These are phyloP conservation scores for Penicillium malachiteum DNA, from an alignment of 495 filamentous ascomycete species.

Conservation along the genomic window DNA sequence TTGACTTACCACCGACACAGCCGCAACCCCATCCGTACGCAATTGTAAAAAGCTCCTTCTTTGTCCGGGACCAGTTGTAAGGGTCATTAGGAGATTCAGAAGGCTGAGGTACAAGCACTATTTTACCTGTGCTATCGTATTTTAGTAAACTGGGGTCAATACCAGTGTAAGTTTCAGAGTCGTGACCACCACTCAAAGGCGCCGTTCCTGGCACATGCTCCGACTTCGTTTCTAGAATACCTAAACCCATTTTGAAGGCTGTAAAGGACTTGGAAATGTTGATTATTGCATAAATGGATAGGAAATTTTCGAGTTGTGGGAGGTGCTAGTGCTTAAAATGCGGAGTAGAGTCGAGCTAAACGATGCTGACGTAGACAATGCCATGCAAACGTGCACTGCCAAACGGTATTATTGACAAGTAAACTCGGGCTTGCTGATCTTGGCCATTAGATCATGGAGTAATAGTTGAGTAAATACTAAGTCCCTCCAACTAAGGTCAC, in stretches of 20 bases:
- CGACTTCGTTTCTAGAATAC: slow-evolving; percentile 42
- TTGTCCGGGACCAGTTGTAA: slow-evolving; percentile 46
- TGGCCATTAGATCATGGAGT: no score
- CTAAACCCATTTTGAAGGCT: neutral
- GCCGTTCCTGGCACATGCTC: slow-evolving; percentile 64
- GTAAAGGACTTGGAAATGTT: neutral
- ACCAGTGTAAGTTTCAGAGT: slow-evolving; percentile 23
- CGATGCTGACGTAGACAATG: no score
- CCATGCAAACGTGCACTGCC: no score
- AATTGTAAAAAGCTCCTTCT: slow-evolving; percentile 42
- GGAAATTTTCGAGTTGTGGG: no score
- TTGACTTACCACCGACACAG: slow-evolving; percentile 35
- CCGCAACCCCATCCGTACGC: slow-evolving; percentile 38
- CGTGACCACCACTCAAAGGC: slow-evolving; percentile 24
- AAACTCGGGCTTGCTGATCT: no score
- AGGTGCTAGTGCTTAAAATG: no score
- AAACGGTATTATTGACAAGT: no score
- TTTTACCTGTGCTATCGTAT: slow-evolving; percentile 40
- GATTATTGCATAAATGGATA: neutral
- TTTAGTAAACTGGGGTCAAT: slow-evolving; percentile 41
- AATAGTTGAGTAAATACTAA: no score
- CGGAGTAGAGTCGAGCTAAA: no score
- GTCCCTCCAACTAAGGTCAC: no score
- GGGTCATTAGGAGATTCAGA: slow-evolving; percentile 49
- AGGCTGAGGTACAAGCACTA: slow-evolving; percentile 49